Base-by-base conservation (phyloP, 2,329 filamentous ascomycete species). In the Fusarium floridanum region DNA sequence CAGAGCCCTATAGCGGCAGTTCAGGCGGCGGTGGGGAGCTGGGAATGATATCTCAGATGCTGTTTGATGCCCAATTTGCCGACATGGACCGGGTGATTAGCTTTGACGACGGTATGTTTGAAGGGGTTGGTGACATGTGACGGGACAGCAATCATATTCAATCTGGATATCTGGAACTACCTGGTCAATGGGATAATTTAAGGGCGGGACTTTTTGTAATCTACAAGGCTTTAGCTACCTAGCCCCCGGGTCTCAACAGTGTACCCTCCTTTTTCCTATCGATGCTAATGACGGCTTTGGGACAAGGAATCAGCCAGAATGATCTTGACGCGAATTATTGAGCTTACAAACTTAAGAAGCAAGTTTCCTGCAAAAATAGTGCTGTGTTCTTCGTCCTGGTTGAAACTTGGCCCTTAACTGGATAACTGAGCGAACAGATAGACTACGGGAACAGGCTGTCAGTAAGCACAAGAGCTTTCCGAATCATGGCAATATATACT, bases 21-120 rank as follows among this genome's bases (percentile, higher is more conserved):
- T 48, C 60, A 9, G 65, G 48, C 17, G 41, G 55, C 16, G 64
- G 59, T 4, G 48, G 27, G 12, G 64, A 67, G 16, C 14, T 67
- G 16, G 64, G 64, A 8, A 63, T 67, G 59, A 67, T 67, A 43
- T 67, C 78, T 0, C 87, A 85, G 67, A 94, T 91, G 17, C 88
- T 88, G 2, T 87, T 82, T 92, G 90, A 94, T 37, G 92, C 84
- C 66, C 85, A 81, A 24, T 86, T 71, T 0, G 88, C 88, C 0
- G 85, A 85, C 0, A 87, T 85, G 0, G 87, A 85, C 12, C 79
- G 80, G 0, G 85, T 84, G 0, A 85, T 74, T 2, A 82, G 78
- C 43, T 85, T 77, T 61, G 84, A 69, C 4, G 89, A 88, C 0
- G 91, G 91, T 0, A 93, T 63, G 22, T 67, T 67, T 39, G 53